Percentiles rank a stretch among this genome's conserved stretches.
Conservation (phyloP, 2,329 filamentous ascomycete species). For the Penicillium sp. region DNA sequence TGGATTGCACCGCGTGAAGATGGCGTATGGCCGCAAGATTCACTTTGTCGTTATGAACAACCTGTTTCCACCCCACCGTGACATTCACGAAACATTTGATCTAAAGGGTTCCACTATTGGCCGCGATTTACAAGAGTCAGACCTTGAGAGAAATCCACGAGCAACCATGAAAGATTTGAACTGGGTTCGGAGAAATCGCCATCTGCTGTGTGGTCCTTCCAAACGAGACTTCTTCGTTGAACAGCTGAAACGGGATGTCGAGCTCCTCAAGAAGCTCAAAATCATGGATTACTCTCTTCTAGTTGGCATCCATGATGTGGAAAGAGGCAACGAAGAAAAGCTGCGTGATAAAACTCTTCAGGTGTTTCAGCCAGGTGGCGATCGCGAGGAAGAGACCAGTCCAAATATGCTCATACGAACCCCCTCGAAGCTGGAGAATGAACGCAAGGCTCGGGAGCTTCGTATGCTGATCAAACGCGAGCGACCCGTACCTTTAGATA, state of each 20-base stretch:
- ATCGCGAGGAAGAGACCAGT: constrained; percentile 60
- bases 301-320: constrained; percentile 87
- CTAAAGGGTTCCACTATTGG: constrained; percentile 95
- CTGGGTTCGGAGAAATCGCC: constrained; percentile 81
- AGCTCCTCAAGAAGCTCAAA: constrained; percentile 77
- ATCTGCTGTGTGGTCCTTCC: constrained; percentile 81
- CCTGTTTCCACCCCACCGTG: constrained; percentile 91
- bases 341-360: constrained; percentile 83
- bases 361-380: constrained; percentile 87
- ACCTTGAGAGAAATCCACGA: constrained; percentile 81
- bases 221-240: constrained; percentile 87
- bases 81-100: constrained; percentile 96
- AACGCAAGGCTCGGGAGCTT: constrained; percentile 84
- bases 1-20: constrained; percentile 94
- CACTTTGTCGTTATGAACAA: constrained; percentile 99
- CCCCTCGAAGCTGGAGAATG: constrained; percentile 88
- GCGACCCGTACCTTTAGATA: constrained; percentile 86
- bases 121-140: constrained; percentile 83
- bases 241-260: constrained; percentile 84
- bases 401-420: constrained; percentile 74
- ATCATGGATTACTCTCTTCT: constrained; percentile 99
- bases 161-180: constrained; percentile 96
- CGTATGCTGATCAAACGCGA: constrained; percentile 90
- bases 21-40: constrained; percentile 96
- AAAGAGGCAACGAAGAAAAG: constrained; percentile 91